Evolutionary conservation across 768 basidiomycete species (phyloP).

Genomic region (Cytidiella melzeri): DNA sequence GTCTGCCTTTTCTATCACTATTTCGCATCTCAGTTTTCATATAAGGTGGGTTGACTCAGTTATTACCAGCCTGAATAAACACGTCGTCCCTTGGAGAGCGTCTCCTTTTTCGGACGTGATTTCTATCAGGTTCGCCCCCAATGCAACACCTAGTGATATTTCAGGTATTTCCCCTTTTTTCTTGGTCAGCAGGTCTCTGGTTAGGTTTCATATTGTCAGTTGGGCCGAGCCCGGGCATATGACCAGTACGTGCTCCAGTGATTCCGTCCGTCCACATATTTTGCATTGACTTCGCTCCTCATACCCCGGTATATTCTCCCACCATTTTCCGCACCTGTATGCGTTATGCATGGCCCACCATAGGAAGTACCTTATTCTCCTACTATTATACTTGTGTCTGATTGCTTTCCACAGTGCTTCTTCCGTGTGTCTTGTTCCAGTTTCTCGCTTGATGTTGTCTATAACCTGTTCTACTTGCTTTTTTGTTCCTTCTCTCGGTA

Average conservation of each 20-base stretch:
- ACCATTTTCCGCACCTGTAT: slow-evolving; percentile 23
- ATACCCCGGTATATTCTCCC: slow-evolving; percentile 12
- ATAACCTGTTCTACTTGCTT: no score
- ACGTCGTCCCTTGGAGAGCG: not conserved
- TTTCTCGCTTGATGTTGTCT: no score
- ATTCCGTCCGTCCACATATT: not conserved
- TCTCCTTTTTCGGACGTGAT: not conserved
- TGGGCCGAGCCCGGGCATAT: not conserved
- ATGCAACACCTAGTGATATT: not conserved
- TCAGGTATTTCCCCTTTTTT: not conserved
- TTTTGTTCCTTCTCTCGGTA: no score
- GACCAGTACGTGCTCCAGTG: not conserved
- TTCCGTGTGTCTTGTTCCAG: no score
- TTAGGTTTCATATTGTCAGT: not conserved
- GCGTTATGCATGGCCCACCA: slow-evolving; percentile 22
- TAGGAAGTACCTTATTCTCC: slow-evolving; percentile 15
- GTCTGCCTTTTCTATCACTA: not conserved
- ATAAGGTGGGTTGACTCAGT: not conserved
- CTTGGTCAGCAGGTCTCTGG: not conserved
- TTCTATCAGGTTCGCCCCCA: not conserved
- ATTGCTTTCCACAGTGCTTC: slow-evolving; percentile 14
- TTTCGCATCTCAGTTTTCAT: not conserved
- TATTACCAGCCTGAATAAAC: not conserved
- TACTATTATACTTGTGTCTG: slow-evolving; percentile 8
- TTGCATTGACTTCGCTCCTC: not conserved